phyloP scores from a whole-genome alignment of 2,329 filamentous ascomycete species.

The Pyrenophora teres region DNA sequence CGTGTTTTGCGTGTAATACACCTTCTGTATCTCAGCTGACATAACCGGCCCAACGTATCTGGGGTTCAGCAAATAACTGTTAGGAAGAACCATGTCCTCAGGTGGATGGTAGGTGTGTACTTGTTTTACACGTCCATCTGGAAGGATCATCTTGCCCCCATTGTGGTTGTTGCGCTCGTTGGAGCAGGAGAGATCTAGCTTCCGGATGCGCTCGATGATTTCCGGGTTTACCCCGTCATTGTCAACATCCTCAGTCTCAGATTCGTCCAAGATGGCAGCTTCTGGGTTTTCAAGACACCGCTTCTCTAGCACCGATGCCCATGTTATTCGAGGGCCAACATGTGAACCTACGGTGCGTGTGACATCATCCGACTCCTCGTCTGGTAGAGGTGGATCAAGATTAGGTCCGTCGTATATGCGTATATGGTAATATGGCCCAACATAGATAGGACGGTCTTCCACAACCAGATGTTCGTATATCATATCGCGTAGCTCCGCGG shows the following conservation, averaged over 20 bases:
- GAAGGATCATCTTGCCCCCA: slow-evolving; percentile 4
- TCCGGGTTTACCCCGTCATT: background rate
- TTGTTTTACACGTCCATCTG: slow-evolving; percentile 24
- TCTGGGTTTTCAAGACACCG: background rate
- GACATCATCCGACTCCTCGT: background rate
- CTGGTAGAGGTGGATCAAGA: background rate
- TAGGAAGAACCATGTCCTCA: slow-evolving; percentile 23
- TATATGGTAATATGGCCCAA: slow-evolving; percentile 32
- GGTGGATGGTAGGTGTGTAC: slow-evolving; percentile 27
- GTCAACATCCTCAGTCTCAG: background rate
- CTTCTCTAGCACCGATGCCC: too few species aligned
- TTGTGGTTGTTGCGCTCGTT: background rate
- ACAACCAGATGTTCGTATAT: slow-evolving; percentile 30
- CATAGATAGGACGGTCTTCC: slow-evolving; percentile 25
- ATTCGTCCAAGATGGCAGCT: background rate
- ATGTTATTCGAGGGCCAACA: background rate
- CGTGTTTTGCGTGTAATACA: slow-evolving; percentile 27
- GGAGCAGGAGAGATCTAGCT: background rate
- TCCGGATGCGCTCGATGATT: background rate
- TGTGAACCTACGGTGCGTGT: too few species aligned
- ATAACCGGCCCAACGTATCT: slow-evolving; percentile 22
- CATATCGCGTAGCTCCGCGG: slow-evolving; percentile 24
- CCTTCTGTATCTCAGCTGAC: slow-evolving; percentile 19
- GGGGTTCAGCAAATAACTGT: slow-evolving; percentile 25
- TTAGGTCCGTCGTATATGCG: slow-evolving; percentile 16